Evolutionary conservation across 495 filamentous ascomycete genomes (phyloP), one percentile per base, ranked within the genome.

Genomic region (Aspergillus saccharolyticus): DNA sequence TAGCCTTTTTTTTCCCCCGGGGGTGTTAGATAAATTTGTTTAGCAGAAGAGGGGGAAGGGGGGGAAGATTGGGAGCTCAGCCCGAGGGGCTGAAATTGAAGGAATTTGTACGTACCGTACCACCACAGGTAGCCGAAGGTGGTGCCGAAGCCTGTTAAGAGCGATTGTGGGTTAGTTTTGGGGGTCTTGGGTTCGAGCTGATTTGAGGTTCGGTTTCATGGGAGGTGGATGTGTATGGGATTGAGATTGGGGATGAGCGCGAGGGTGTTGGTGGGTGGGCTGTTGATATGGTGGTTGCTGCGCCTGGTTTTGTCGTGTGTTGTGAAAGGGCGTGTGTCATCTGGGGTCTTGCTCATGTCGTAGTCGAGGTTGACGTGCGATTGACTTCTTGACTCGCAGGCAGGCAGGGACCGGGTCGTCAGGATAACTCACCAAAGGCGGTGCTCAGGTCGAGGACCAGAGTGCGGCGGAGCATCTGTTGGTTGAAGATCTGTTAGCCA

Each of bases 381-480:
- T 33, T 7, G 19, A 25, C 33, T 10, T 12, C 15, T n/a, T 18
- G 54, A 30, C 48, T 52, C n/a, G 24, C 39, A n/a, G 42, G 46
- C 5, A 47, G 19, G 14, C 30, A 25, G 14, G 30, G 7, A 46
- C 21, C 17, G 44, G 46, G 48, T 44, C 18, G 20, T 39, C 16
- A 19, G 28, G 52, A 50, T 20, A 52, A 81, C 85, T 77, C 74
- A 87, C 89, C 89, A 63, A 87, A 77, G 61, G 87, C 83, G 64
- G 88, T 84, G 65, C 85, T 86, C 71, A 93, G 78, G 74, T 93
- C 89, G 61, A 91, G 78, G 67, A 93, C 87, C 49, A 91, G 77
- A 71, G 76, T 77, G 65, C 83, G 76, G 66, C 85, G 84, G 75
- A 91, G 83, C 81, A 87, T 90, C 87, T 87, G 69, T 58, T 53